phyloP scores from a whole-genome alignment of 371 early-diverging fungal species.

The Coemansia sp. region DNA sequence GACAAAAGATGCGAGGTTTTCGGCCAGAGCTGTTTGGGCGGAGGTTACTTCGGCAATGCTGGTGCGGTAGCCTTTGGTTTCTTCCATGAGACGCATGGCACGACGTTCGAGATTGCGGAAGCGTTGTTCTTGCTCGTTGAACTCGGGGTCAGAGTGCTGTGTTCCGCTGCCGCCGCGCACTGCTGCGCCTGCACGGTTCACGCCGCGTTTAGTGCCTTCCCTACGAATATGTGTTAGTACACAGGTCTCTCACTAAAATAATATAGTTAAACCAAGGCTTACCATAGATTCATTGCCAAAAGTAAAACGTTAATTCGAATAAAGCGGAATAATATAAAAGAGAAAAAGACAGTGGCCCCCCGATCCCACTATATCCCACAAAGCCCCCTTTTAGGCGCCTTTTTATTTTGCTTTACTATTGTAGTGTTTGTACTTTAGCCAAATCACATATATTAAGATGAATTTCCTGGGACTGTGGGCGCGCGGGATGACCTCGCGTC shows the following conservation, averaged over 20 bases:
- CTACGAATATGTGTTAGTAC: background rate
- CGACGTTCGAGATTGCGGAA: slow-evolving; percentile 82
- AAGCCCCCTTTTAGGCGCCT: background rate
- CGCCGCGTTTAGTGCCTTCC: slow-evolving; percentile 50
- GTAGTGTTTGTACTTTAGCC: too few relatives aligned
- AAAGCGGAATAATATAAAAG: slow-evolving; percentile 13
- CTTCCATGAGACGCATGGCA: slow-evolving; percentile 80
- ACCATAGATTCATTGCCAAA: slow-evolving; percentile 2
- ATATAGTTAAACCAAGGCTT: background rate
- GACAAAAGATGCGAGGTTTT: slow-evolving; percentile 57
- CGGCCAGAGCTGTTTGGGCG: slow-evolving; percentile 76
- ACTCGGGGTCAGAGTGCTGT: slow-evolving; percentile 70
- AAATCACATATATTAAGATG: slow-evolving; percentile 14
- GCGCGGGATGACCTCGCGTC: slow-evolving; percentile 49
- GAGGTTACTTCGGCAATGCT: slow-evolving; percentile 79
- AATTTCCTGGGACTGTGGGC: slow-evolving; percentile 49
- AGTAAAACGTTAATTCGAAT: background rate
- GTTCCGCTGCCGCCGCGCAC: slow-evolving; percentile 19
- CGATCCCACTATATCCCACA: background rate
- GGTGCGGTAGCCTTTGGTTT: slow-evolving; percentile 91
- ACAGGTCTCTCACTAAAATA: too few relatives aligned
- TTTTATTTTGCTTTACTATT: background rate
- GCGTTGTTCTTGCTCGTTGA: slow-evolving; percentile 82
- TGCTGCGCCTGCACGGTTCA: slow-evolving; percentile 24
- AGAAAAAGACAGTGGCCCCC: background rate